Percentiles rank a stretch among this genome's conserved stretches.
These are phyloP conservation scores for Posidonia oceanica DNA, from an alignment of 116 monocot species.

Conservation along the genomic window DNA sequence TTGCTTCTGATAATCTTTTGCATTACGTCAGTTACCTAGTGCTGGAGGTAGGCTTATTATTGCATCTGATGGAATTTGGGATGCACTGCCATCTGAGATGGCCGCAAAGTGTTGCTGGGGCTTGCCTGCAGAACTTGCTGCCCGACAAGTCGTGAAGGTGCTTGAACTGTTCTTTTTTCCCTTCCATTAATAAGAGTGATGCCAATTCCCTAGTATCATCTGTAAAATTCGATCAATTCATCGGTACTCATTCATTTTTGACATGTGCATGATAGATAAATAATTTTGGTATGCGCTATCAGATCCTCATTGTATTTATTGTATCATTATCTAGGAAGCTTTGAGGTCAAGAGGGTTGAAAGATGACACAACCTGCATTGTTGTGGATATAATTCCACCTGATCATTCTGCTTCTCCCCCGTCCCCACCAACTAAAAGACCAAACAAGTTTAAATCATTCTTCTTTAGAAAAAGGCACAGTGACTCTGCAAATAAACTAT, in stretches of 20 bases:
- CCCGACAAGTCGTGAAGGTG: conserved; percentile 54
- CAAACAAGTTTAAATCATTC: conserved; percentile 28
- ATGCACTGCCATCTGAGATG: conserved; percentile 40
- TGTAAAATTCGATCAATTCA: not conserved
- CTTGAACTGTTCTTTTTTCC: not conserved
- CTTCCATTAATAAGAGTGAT: not conserved
- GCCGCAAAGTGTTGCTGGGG: conserved; percentile 44
- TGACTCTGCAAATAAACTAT: conserved; percentile 26
- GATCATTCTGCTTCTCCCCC: conserved; percentile 26
- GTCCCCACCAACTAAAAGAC: conserved; percentile 21
- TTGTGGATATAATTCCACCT: conserved; percentile 56
- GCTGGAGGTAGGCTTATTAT: conserved; percentile 51
- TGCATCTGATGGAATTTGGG: conserved; percentile 72
- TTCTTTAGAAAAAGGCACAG: conserved; percentile 18
- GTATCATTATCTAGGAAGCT: conserved; percentile 30
- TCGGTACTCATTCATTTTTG: too few relatives aligned
- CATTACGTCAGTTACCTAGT: conserved; percentile 25
- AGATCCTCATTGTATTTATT: conserved; percentile 7
- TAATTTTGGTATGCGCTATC: not conserved
- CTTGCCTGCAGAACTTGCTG: conserved; percentile 51
- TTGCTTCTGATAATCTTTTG: not conserved
- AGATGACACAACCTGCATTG: conserved; percentile 73
- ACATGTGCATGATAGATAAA: too few relatives aligned
- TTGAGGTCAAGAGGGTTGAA: conserved; percentile 42
- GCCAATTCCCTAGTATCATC: too few relatives aligned